These are phyloP conservation scores for Neonectria sp. DNA, from an alignment of 2,329 filamentous ascomycete species.

Conservation along the genomic window DNA sequence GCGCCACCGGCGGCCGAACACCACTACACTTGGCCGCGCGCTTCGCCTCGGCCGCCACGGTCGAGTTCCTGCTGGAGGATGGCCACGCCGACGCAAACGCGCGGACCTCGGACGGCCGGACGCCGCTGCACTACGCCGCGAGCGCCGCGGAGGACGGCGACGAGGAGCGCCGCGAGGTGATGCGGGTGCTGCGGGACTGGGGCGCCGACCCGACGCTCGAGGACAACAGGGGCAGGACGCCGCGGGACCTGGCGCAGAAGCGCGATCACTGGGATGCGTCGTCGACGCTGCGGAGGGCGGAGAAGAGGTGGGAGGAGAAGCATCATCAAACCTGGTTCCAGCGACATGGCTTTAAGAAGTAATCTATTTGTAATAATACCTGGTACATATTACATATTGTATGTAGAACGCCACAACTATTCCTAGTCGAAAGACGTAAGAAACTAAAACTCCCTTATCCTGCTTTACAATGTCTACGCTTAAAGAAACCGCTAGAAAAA, in stretches of 20 bases:
- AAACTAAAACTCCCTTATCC: background rate
- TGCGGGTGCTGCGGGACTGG: conserved; percentile 49
- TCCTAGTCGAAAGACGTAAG: too few species aligned
- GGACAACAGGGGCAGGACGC: conserved; percentile 47
- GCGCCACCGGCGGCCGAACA: conserved; percentile 50
- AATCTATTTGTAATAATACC: background rate
- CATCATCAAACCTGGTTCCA: conserved; percentile 50
- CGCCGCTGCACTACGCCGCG: conserved; percentile 52
- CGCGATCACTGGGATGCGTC: conserved; percentile 52
- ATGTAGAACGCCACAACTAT: background rate
- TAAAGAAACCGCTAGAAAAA: conserved; percentile 65
- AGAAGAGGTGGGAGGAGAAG: conserved; percentile 53
- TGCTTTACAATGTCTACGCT: background rate
- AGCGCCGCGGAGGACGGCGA: conserved; percentile 49
- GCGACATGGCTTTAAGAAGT: conserved; percentile 45
- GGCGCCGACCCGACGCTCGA: conserved; percentile 49
- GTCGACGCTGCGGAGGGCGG: conserved; percentile 50
- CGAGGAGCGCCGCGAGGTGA: conserved; percentile 50
- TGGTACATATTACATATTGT: background rate
- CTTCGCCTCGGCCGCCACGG: conserved; percentile 48
- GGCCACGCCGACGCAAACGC: conserved; percentile 49
- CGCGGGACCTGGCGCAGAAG: conserved; percentile 52
- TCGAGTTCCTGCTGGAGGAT: conserved; percentile 52
- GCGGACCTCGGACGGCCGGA: conserved; percentile 49
- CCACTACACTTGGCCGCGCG: conserved; percentile 52